Evolutionary conservation across 2,329 filamentous ascomycete species (phyloP).

Genomic region (Fusarium sp.): DNA sequence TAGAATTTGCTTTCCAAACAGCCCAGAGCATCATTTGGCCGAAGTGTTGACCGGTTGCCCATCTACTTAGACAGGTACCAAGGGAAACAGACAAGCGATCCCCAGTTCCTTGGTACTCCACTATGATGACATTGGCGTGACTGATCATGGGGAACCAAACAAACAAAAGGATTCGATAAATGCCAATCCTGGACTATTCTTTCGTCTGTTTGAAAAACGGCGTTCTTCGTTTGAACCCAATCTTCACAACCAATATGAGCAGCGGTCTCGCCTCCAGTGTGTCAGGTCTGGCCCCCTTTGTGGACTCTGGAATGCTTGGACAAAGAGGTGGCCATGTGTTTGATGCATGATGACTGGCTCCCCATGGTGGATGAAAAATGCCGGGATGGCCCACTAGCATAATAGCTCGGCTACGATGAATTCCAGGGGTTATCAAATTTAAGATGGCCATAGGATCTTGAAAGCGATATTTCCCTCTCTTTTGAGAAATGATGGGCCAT

Average conservation of each 20-base stretch:
- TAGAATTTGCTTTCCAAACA: neutral
- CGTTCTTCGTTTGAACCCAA: neutral
- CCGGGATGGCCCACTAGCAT: neutral
- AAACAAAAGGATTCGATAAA: neutral
- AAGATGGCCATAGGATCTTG: neutral
- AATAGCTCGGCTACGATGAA: neutral
- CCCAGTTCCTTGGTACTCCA: neutral
- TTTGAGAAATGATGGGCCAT: neutral
- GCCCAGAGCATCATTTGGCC: neutral
- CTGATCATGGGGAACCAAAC: neutral
- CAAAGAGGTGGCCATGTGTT: conserved; percentile 15
- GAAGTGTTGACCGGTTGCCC: neutral
- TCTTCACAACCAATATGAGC: neutral
- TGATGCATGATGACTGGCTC: conserved; percentile 29
- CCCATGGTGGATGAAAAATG: neutral
- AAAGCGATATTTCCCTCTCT: neutral
- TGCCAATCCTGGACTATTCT: neutral
- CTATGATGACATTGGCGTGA: neutral
- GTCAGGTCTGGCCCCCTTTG: neutral
- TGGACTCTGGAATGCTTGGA: conserved; percentile 10
- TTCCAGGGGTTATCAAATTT: neutral
- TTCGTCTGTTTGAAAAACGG: neutral
- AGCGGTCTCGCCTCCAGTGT: neutral
- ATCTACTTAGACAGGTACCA: neutral
- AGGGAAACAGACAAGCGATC: neutral